Evolutionary conservation across 2,329 filamentous ascomycete genomes (phyloP).

Genomic region (Epichloe brachyelytri): DNA sequence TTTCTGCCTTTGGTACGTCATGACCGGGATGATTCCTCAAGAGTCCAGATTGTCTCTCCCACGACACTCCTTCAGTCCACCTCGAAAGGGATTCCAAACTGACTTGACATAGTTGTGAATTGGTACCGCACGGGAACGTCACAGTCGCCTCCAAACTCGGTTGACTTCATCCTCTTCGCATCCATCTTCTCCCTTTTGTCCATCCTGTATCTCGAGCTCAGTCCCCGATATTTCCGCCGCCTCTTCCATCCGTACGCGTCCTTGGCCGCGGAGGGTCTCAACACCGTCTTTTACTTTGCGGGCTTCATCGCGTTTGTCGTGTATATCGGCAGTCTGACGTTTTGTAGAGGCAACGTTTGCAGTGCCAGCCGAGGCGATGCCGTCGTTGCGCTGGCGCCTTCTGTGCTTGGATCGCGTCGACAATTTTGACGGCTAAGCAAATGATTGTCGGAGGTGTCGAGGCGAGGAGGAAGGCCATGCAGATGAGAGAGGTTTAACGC

Average conservation of each 20-base stretch:
- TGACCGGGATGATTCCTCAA: not conserved
- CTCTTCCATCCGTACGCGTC: constrained; percentile 35
- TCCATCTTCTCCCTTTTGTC: constrained; percentile 42
- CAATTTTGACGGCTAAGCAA: constrained; percentile 32
- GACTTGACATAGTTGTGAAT: constrained; percentile 35
- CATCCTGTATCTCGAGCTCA: constrained; percentile 38
- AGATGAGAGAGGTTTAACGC: constrained; percentile 25
- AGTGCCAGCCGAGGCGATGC: constrained; percentile 39
- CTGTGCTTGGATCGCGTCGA: constrained; percentile 37
- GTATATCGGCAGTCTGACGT: constrained; percentile 41
- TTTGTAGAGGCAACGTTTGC: constrained; percentile 46
- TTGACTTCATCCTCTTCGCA: constrained; percentile 45
- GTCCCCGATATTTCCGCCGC: constrained; percentile 31
- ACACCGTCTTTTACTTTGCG: constrained; percentile 43
- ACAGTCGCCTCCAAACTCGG: constrained; percentile 38
- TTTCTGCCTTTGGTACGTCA: constrained; percentile 12
- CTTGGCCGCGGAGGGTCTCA: constrained; percentile 36
- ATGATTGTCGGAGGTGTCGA: constrained; percentile 30
- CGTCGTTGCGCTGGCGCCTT: constrained; percentile 43
- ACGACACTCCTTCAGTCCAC: too few species aligned
- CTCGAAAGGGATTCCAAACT: not conserved
- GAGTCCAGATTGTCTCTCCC: too few species aligned
- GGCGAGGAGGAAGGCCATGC: constrained; percentile 15
- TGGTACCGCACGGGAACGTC: constrained; percentile 46
- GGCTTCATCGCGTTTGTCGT: constrained; percentile 46